Evolutionary conservation across 306 rosid species (phyloP), one percentile per base, ranked within the genome.

Genomic region (Gillenia trifoliata): DNA sequence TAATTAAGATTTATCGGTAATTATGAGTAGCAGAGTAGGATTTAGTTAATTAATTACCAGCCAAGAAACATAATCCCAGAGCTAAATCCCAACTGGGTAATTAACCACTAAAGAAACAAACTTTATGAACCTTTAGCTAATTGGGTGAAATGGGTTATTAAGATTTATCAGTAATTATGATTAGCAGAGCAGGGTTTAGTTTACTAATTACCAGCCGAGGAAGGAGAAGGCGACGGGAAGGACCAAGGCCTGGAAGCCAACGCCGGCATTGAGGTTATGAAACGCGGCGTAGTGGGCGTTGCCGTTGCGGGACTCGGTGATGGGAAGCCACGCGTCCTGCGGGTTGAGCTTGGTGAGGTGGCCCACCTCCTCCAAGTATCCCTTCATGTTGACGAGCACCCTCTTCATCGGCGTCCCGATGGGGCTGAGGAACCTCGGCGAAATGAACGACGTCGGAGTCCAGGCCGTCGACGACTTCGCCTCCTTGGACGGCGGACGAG

Each of bases 321-420:
- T 94, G n/a, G 99, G 99, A 83, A 94, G 99, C 99, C 99, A 94
- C 4, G 99, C 97, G 68, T 94, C 99, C 66, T 94, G 99, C 55
- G 99, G 99, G 65, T 94, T 94, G 20, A 94, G 99, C 79, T 92
- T 94, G 2, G 99, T 94, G 55, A 94, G 92, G 78, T 94, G 99
- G 2, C 99, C 99, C 61, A 94, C 85, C 41, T 94, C 99, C 83
- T 94, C 97, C 86, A 94, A 80, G 81, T 92, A 94, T 23, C 99
- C 90, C 85, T 92, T 94, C 99, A 94, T 92, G 85, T 92, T 94
- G 20, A 94, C 66, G 23, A 94, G 84, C 61, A 94, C 97, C 79
- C 90, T 85, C 88, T 94, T 94, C 99, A 94, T 94, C 29, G 97
- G 99, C 30, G 99, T 92, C 28, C 99, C 99, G 65, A 94, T 92